Evolutionary conservation across 1,284 basidiomycete species (phyloP), one percentile per base, ranked within the genome.

Genomic region (Marasmius fiardii): DNA sequence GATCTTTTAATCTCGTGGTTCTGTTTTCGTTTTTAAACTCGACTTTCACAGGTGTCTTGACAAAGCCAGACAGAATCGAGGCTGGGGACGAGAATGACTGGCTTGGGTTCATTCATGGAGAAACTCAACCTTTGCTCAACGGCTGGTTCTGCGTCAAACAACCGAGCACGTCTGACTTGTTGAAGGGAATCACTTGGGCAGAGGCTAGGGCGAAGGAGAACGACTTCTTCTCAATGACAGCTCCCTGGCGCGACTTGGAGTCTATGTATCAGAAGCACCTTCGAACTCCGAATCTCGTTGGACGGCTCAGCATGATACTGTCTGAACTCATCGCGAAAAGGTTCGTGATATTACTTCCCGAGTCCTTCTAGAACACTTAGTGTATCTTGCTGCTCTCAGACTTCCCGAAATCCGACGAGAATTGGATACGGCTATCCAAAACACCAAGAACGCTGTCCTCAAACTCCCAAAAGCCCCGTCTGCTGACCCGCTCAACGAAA

Each of bases 61-160:
- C 83, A 0, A 86, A 85, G 62, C 79, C 82, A 0, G 83, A 86
- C 59, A 73, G 75, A 7, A 34, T 58, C 11, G 51, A 31, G 21
- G 21, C 34, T 20, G 53, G 79, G 82, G 43, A 73, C 70, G 1
- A 2, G 51, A 0, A 81, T 79, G 1, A 80, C 0, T 86, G 83
- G 84, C 26, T 82, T 12, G 60, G 59, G 5, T 68, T 81, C 18
- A 69, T 82, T 8, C 65, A 71, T n/a, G 72, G 77, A 49, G 72
- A 79, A 24, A 61, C 63, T 0, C 71, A 79, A 24, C 65, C 70
- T 0, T 68, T 83, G 1, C 51, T 61, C 0, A 72, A 81, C 45
- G 76, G 77, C 7, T 85, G 80, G 78, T 84, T 73, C 63, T 76
- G 75, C 31, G 79, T 82, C 10, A 82, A 82, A 54, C 81, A 80